phyloP scores from a whole-genome alignment of 208 protist genomes.

The Trypanosomatidae sp. region DNA sequence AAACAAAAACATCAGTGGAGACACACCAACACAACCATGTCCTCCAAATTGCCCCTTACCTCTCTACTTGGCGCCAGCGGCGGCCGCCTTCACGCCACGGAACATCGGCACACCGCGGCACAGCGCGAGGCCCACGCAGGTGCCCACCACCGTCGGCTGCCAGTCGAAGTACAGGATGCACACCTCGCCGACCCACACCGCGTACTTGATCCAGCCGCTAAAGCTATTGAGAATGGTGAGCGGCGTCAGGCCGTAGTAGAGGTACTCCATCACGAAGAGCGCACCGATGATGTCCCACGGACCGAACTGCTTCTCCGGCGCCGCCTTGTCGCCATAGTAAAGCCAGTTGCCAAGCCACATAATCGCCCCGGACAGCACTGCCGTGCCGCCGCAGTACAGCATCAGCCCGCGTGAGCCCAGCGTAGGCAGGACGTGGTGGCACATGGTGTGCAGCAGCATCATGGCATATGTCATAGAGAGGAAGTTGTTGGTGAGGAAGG shows the following conservation, averaged over 20 bases:
- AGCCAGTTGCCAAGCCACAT: slow-evolving; percentile 72
- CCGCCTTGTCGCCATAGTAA: slow-evolving; percentile 35
- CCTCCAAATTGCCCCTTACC: too few species aligned
- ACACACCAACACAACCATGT: too few species aligned
- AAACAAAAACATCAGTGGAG: too few species aligned
- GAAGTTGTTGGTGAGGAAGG: slow-evolving; percentile 90
- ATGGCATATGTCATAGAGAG: slow-evolving; percentile 88
- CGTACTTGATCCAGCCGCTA: slow-evolving; percentile 88
- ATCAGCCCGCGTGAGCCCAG: slow-evolving; percentile 66
- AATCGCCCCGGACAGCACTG: slow-evolving; percentile 68
- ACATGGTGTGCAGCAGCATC: slow-evolving; percentile 89
- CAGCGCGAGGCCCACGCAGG: slow-evolving; percentile 60
- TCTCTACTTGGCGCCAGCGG: too few species aligned
- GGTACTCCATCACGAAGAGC: slow-evolving; percentile 85
- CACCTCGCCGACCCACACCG: slow-evolving; percentile 79
- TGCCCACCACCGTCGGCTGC: slow-evolving; percentile 84
- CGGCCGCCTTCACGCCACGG: slow-evolving; percentile 26
- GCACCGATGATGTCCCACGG: slow-evolving; percentile 85
- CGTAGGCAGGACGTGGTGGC: slow-evolving; percentile 72
- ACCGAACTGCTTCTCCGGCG: slow-evolving; percentile 87
- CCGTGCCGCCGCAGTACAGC: slow-evolving; percentile 56
- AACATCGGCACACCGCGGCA: slow-evolving; percentile 70
- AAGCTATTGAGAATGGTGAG: slow-evolving; percentile 80
- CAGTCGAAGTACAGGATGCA: slow-evolving; percentile 92
- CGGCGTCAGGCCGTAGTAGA: slow-evolving; percentile 73